Evolutionary conservation across 257 asterid species (phyloP), one percentile per base, ranked within the genome.

Genomic region (Jasminum sambac): DNA sequence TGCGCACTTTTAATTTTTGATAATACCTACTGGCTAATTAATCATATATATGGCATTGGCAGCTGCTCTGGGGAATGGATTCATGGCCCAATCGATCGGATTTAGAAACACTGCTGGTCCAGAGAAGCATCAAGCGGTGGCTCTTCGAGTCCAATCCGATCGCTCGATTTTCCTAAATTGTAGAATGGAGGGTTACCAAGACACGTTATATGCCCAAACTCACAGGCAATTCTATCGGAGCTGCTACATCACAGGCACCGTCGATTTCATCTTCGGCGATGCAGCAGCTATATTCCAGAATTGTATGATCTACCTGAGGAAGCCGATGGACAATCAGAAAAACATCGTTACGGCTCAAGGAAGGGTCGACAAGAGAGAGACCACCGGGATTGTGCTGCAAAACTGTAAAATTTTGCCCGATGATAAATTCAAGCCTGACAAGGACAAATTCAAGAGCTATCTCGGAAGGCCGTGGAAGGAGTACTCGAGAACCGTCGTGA

Each of bases 61-160:
- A 90, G 98, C 79, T 66, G 96, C 85, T 13, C 7, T 81, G 9
- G 98, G 98, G 48, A 83, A 83, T 0, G 92, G 96, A 62, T 94
- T 91, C 66, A 24, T 87, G 69, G 98, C 92, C 5, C 96, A 84
- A 65, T 87, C 96, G 26, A 9, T 91, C 1, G 98, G 97, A 23
- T 94, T 94, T 82, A 37, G 89, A 19, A 94, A 94, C 84, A 93
- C 95, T 0, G 99, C 99, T 0, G 99, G 99, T 0, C 87, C 96
- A 0, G 96, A 91, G 11, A 94, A 91, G 73, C 89, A 84, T 43
- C 97, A 94, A 43, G 99, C 97, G 8, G 99, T 91, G 70, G 99
- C 99, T 11, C 84, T 94, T 6, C 72, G 96, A 14, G 96, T 89
- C 8, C 96, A 89, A 74, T 67, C 96, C 0, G 96, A 91, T 72